A percentile compares a stretch with the other conserved stretches of the same genome.
Evolutionary conservation across 768 basidiomycete genomes (phyloP).

Genomic region (Lactarius indigo): DNA sequence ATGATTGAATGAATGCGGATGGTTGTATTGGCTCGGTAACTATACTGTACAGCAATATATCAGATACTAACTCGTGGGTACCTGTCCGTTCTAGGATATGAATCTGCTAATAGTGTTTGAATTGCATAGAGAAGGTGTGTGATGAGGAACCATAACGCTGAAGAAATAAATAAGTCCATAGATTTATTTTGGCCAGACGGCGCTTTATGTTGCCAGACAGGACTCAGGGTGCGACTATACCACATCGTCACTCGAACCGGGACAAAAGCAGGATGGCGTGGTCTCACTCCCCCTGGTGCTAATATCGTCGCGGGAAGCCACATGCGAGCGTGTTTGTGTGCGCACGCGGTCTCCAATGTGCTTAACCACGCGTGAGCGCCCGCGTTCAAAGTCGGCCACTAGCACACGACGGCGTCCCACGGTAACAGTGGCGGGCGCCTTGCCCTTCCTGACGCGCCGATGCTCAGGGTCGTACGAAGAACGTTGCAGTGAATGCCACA

Average conservation of each 20-base stretch:
- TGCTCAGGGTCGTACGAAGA: constrained; percentile 38
- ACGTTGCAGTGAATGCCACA: constrained; percentile 45
- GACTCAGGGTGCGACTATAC: not conserved
- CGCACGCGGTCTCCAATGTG: constrained; percentile 24
- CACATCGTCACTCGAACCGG: not conserved
- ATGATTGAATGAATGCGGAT: not conserved
- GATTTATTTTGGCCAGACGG: not conserved
- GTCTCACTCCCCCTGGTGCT: not conserved
- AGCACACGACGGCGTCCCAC: not conserved
- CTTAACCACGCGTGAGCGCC: constrained; percentile 25
- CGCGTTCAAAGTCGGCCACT: constrained; percentile 21
- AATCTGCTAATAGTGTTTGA: not conserved
- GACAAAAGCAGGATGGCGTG: not conserved
- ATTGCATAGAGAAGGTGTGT: not conserved
- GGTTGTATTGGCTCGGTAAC: not conserved
- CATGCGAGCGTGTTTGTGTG: not conserved
- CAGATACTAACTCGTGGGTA: not conserved
- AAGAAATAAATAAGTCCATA: not conserved
- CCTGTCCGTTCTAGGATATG: not conserved
- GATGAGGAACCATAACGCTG: not conserved
- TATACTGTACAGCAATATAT: not conserved
- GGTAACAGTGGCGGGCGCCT: constrained; percentile 10
- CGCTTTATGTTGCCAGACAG: not conserved
- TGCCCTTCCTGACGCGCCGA: constrained; percentile 16
- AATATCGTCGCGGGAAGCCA: not conserved